Evolutionary conservation across 306 rosid genomes (phyloP), one percentile per base, ranked within the genome.

Genomic region (Rosa lucieae): DNA sequence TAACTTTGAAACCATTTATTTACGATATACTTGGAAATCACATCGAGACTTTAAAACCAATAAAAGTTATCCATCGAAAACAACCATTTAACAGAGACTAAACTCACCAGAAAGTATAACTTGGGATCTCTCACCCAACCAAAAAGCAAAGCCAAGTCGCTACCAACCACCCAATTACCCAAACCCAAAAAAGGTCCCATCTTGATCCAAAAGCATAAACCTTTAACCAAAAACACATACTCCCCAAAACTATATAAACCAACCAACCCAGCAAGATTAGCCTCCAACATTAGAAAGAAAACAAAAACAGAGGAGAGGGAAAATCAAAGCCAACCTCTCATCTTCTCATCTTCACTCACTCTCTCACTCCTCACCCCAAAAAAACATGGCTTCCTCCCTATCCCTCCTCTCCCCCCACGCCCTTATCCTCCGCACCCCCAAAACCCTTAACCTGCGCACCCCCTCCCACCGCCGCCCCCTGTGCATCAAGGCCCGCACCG

Each of bases 321-420:
- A 15, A 0, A 39, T 9, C 32, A 52, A 55, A 42, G 18, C 32
- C 58, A 35, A 11, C 37, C 68, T 53, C 74, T 35, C 3, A 10
- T 17, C 58, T 18, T 5, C 20, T 32, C 1, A 12, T 40, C 48
- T 67, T 70, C 52, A 7, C 1, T 8, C 40, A 56, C 67, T 44
- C 26, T 9, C 73, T 53, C 46, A 1, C 21, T 26, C 58, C 13
- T 0, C 40, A 6, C 48, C 51, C 78, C 6, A 43, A 43, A 43
- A 43, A 43, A 43, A 1, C 43, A 92, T 93, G 97, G 91, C 97
- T 3, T 87, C 87, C 63, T 72, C 91, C 85, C 81, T 88, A 76
- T 89, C 92, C 73, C 85, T 90, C 86, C 42, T 88, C 78, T 71
- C 89, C 23, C 89, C 80, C 80, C 83, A 84, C 87, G 80, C 46